Conservation (phyloP, 495 filamentous ascomycete species). For the Penicillium chermesinum region DNA sequence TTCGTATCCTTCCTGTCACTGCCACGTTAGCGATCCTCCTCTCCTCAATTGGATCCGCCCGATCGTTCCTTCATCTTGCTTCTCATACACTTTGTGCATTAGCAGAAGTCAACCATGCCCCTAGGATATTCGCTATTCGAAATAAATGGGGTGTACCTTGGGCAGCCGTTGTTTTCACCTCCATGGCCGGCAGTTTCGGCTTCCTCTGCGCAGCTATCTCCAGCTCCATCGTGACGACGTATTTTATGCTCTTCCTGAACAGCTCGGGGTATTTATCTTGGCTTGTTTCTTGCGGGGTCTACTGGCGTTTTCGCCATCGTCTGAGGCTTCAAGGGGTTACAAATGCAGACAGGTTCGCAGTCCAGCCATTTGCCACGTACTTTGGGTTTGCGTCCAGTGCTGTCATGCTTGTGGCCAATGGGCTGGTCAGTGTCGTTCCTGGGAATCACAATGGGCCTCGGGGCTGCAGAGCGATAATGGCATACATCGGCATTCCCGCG, state of each 20-base stretch:
- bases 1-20: constrained; percentile 54
- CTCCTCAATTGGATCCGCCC: constrained; percentile 64
- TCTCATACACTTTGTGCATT: constrained; percentile 48
- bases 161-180: constrained; percentile 32
- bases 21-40: constrained; percentile 68
- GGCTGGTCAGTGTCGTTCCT: constrained; percentile 48
- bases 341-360: constrained; percentile 34
- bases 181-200: constrained; percentile 34
- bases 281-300: constrained; percentile 51
- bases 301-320: constrained; percentile 51
- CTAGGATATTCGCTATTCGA: constrained; percentile 36
- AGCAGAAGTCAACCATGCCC: constrained; percentile 44
- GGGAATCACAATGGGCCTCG: constrained; percentile 35
- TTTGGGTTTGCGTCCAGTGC: constrained; percentile 42
- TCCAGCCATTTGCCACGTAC: constrained; percentile 53
- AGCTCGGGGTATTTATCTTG: constrained; percentile 58
- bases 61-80: constrained; percentile 54
- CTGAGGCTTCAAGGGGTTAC: constrained; percentile 35
- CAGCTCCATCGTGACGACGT: constrained; percentile 34
- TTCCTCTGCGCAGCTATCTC: constrained; percentile 32
- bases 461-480: constrained; percentile 44
- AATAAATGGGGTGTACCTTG: constrained; percentile 46
- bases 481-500: constrained; percentile 57
- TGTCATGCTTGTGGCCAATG: constrained; percentile 48
- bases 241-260: constrained; percentile 56